Evolutionary conservation across 768 basidiomycete genomes (phyloP), one percentile per base, ranked within the genome.

Genomic region (Suillus clintonianus): DNA sequence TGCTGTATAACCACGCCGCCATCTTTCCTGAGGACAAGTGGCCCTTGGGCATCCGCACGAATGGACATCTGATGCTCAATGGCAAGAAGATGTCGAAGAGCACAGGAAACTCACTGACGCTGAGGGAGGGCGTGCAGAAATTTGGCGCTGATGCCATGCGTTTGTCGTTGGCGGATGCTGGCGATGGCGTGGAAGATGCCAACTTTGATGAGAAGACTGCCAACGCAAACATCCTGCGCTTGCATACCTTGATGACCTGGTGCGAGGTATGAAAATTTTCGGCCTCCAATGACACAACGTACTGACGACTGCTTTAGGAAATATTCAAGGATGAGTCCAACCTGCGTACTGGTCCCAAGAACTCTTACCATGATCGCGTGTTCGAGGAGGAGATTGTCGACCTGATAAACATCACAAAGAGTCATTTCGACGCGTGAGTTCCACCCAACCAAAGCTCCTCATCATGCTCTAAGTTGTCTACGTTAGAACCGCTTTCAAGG

Each of bases 41-140:
- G 92, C 97, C 97, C 0, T 71, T 86, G 70, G 89, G 92, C 72
- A 94, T 99, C 83, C 91, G 97, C 30, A 89, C 92, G 53, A 99
- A 99, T 72, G 97, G 97, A 0, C 97, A 99, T 74, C 77, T 99
- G 81, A 89, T 95, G 89, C 76, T 99, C 76, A 99, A 99, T 76
- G 96, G 97, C 22, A 91, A 95, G 83, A 99, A 99, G 83, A 99
- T 99, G 97, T 90, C 89, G 45, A 99, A 99, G 85, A 92, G 91
- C 75, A 95, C 91, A 51, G 97, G 97, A 13, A 99, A 99, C 78
- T 93, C 90, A 62, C 80, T 99, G 82, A 99, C 97, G 0, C 79
- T 99, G 75, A 80, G 86, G 61, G 92, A 99, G 72, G 86, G 91
- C 1, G 87, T 97, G 64, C 83, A 89, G 77, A 99, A 99, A 83